Evolutionary conservation across 2,329 filamentous ascomycete species (phyloP), one percentile per base, ranked within the genome.

Genomic region (Sclerotinia minor): DNA sequence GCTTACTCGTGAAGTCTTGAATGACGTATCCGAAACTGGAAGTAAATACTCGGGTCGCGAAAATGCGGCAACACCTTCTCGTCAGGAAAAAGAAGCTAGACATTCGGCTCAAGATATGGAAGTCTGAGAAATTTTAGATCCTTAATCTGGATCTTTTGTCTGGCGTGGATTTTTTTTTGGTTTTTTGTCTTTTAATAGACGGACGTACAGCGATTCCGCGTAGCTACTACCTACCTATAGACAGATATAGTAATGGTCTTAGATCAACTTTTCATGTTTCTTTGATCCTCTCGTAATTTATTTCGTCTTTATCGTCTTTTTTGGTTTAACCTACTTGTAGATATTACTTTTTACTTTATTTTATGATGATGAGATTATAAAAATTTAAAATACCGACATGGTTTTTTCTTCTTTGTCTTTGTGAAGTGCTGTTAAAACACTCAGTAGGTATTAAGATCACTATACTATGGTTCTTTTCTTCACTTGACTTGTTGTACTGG

Each of bases 1-100:
- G 82, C 83, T 95, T 72, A 89, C 86, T 26, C 83, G 91, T 70
- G 89, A 91, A 72, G 84, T 90, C 26, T 68, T 79, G 26, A 81
- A 77, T 24, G 64, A 66, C 17, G 59, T 59, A 9, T 50, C 44
- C 24, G 64, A 66, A 24, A 50, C 53, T 17, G 64, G 41, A 50
- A 60, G 54, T n/a, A 66, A 59, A 41, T 66, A 66, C 44, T 66
- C 64, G 5, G 52, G 26, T 38, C 64, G 52, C n/a, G 64, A 65
- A 21, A 13, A 15, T 19, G 32, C 45, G 15, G 32, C 29, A 9
- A 64, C 60, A 15, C 41, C 64, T 47, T 65, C 52, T 11, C 52
- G 17, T 7, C 41, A 49, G 2, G 64, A 65, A 19, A 65, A 65
- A 17, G 26, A 49, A 19, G 58, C 44, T 1, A 49, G 58, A 49